These are phyloP conservation scores for Parastagonospora avenae DNA, from an alignment of 2,329 filamentous ascomycete species.

Conservation along the genomic window DNA sequence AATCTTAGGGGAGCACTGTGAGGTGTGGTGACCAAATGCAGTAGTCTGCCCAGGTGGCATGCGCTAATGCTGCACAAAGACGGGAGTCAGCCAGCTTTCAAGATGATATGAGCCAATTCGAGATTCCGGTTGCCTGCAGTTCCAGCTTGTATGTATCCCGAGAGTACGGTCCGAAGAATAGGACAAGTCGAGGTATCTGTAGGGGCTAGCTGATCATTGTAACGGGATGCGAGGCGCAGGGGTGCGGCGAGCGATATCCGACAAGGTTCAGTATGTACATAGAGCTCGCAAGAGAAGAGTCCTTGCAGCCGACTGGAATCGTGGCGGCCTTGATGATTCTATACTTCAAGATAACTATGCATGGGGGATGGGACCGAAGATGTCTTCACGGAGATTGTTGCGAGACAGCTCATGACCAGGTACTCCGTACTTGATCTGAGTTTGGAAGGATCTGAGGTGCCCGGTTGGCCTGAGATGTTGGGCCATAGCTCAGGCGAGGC, in stretches of 20 bases:
- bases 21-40: slow-evolving; percentile 31
- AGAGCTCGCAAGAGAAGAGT: slow-evolving; percentile 14
- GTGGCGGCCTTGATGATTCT: slow-evolving; percentile 14
- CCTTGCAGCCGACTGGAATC: slow-evolving; percentile 20
- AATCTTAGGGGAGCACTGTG: slow-evolving; percentile 18
- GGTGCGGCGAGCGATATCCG: slow-evolving; percentile 22
- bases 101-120: slow-evolving; percentile 24
- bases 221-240: slow-evolving; percentile 23
- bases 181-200: slow-evolving; percentile 32
- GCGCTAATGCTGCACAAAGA: slow-evolving; percentile 36
- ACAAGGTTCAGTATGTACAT: slow-evolving; percentile 18
- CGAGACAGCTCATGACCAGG: slow-evolving; percentile 21
- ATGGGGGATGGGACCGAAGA: slow-evolving; percentile 15
- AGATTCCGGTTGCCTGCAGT: slow-evolving; percentile 14
- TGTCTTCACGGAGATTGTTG: slow-evolving; percentile 30
- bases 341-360: slow-evolving; percentile 13
- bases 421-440: slow-evolving; percentile 17
- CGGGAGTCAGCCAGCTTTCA: slow-evolving; percentile 32
- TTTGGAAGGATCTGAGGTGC: slow-evolving; percentile 25
- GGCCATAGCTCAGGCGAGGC: slow-evolving; percentile 26
- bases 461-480: slow-evolving; percentile 26
- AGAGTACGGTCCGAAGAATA: slow-evolving; percentile 25
- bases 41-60: slow-evolving; percentile 22
- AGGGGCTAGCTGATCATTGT: slow-evolving; percentile 27
- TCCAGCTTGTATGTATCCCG: slow-evolving; percentile 19